Conservation (phyloP, 192 early-diverging fungal genomes). For the Geranomyces variabilis region DNA sequence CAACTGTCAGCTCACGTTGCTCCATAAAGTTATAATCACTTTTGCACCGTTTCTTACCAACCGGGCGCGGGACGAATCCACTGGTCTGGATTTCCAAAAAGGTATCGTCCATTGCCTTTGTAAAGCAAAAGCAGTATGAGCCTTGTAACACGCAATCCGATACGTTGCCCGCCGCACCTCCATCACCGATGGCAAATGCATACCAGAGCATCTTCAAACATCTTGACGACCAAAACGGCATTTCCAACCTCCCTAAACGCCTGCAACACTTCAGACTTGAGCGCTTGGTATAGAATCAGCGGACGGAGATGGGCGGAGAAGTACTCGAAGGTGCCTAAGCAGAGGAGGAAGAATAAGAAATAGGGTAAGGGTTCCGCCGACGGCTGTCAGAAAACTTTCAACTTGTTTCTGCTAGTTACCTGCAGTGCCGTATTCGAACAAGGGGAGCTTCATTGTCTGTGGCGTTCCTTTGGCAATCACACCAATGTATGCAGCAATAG, state of each 20-base stretch:
- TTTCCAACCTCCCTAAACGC: slow-evolving; percentile 54
- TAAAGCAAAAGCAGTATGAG: too few relatives aligned
- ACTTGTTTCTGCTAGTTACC: slow-evolving; percentile 28
- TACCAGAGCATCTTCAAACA: slow-evolving; percentile 41
- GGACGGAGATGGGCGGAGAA: slow-evolving; percentile 44
- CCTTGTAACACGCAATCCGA: neutral
- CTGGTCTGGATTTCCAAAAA: slow-evolving; percentile 18
- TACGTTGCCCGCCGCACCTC: too few relatives aligned
- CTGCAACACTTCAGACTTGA: slow-evolving; percentile 51
- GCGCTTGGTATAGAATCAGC: slow-evolving; percentile 31
- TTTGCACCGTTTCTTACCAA: too few relatives aligned
- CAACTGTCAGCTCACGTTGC: too few relatives aligned
- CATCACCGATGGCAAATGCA: slow-evolving; percentile 4
- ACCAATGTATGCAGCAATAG: slow-evolving; percentile 42
- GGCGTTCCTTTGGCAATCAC: slow-evolving; percentile 49
- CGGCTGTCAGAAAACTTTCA: slow-evolving; percentile 6
- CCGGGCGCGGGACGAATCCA: neutral
- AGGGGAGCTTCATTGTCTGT: slow-evolving; percentile 44
- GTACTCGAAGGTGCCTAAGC: slow-evolving; percentile 44
- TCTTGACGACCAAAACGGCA: slow-evolving; percentile 32
- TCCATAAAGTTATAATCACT: too few relatives aligned
- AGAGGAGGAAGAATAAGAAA: neutral
- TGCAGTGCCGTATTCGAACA: slow-evolving; percentile 50
- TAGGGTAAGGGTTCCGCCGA: neutral
- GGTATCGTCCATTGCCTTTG: slow-evolving; percentile 17